A percentile compares a stretch with the other conserved stretches of the same genome.
phyloP scores from a whole-genome alignment of 768 basidiomycete genomes.

The Phylloporus sp. region DNA sequence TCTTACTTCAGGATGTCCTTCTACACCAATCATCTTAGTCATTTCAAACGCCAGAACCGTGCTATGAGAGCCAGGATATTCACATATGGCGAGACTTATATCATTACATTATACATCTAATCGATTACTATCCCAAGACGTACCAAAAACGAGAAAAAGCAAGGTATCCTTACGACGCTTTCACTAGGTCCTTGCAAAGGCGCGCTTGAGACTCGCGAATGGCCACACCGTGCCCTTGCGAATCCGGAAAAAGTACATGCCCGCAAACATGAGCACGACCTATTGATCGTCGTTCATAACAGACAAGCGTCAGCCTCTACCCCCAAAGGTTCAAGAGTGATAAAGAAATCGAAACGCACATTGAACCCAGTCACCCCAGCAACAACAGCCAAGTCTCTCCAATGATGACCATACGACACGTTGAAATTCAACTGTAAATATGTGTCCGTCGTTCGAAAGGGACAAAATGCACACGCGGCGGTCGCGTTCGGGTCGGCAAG shows the following conservation, averaged over 20 bases:
- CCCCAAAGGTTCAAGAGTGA: too few species aligned
- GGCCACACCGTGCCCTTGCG: conserved; percentile 10
- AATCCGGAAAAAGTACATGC: conserved; percentile 32
- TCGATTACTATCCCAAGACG: too few species aligned
- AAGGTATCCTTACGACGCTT: background rate
- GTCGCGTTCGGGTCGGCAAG: conserved; percentile 51
- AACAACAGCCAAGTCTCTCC: conserved; percentile 12
- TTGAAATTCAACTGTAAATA: background rate
- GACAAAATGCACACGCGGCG: conserved; percentile 52
- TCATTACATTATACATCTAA: too few species aligned
- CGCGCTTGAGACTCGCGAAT: background rate
- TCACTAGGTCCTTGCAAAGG: background rate
- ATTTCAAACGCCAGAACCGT: too few species aligned
- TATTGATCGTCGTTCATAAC: too few species aligned
- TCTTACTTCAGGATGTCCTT: too few species aligned
- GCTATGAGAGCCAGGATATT: too few species aligned
- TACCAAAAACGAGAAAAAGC: too few species aligned
- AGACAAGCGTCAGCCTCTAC: background rate
- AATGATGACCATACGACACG: conserved; percentile 4
- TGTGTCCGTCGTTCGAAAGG: conserved; percentile 45
- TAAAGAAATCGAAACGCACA: conserved; percentile 20
- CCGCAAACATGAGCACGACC: conserved; percentile 26
- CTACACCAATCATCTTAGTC: too few species aligned
- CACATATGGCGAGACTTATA: too few species aligned
- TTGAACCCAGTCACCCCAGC: conserved; percentile 36